Conservation (phyloP, 2,329 filamentous ascomycete genomes). For the Scytalidium sp. region DNA sequence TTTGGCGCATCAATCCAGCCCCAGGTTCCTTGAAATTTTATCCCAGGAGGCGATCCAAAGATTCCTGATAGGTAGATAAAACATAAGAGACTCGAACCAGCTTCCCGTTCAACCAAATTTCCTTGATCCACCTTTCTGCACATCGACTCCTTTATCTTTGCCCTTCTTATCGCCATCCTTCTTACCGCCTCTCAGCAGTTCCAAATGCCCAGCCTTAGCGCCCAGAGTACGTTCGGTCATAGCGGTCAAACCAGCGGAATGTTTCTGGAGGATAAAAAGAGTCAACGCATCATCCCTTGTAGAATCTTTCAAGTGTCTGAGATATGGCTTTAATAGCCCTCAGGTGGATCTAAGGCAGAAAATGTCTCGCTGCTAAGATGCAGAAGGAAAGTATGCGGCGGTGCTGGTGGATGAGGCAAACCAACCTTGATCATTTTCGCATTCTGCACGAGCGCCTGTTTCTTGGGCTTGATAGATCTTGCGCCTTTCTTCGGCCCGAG, state of each 20-base stretch:
- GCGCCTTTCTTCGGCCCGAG: slow-evolving; percentile 54
- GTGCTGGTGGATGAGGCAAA: background rate
- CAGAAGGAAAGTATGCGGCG: slow-evolving; percentile 9
- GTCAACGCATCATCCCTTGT: slow-evolving; percentile 4
- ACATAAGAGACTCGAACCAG: slow-evolving; percentile 11
- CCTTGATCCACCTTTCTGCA: slow-evolving; percentile 28
- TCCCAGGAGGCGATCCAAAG: no score
- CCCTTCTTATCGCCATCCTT: slow-evolving; percentile 43
- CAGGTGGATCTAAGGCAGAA: background rate
- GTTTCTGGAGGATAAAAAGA: no score
- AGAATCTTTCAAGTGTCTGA: background rate
- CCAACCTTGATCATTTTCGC: slow-evolving; percentile 60
- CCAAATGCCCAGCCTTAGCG: slow-evolving; percentile 66
- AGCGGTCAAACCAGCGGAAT: slow-evolving; percentile 57
- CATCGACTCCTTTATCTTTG: slow-evolving; percentile 30
- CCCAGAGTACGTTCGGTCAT: slow-evolving; percentile 68
- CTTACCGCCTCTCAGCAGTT: slow-evolving; percentile 65
- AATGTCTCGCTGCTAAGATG: background rate
- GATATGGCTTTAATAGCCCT: background rate
- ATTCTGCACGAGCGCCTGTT: slow-evolving; percentile 54
- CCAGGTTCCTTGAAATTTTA: no score
- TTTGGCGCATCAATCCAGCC: no score
- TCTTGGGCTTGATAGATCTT: slow-evolving; percentile 65
- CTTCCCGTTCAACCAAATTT: slow-evolving; percentile 33
- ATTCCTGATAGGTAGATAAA: background rate